These are phyloP conservation scores for Chlamydomonas eustigma DNA, from an alignment of 139 green algal species.

Conservation along the genomic window DNA sequence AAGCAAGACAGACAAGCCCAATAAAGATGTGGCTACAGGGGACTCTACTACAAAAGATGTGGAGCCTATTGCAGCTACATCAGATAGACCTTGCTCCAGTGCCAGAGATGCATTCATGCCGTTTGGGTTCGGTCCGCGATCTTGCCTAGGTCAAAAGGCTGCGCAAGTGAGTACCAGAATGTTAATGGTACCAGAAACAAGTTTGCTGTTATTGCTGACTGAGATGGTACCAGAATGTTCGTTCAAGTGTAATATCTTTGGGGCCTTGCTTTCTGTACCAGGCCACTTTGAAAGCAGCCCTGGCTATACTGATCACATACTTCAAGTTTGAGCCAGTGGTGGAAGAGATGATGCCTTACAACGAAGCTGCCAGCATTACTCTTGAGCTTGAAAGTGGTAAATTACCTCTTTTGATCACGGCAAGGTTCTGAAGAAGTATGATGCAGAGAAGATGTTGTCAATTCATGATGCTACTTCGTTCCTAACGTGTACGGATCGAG, in stretches of 20 bases:
- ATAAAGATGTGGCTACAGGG: too few relatives aligned
- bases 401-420: background rate
- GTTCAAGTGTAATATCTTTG: background rate
- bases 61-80: too few relatives aligned
- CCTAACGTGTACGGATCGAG: too few relatives aligned
- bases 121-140: constrained; percentile 19
- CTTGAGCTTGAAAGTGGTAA: background rate
- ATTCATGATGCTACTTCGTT: too few relatives aligned
- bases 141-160: constrained; percentile 25
- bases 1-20: too few relatives aligned
- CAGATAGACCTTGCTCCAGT: too few relatives aligned
- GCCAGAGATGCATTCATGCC: constrained; percentile 27
- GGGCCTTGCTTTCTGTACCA: background rate
- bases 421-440: too few relatives aligned
- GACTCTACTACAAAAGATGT: too few relatives aligned
- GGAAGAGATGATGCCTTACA: background rate
- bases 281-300: constrained; percentile 23
- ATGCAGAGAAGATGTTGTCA: too few relatives aligned
- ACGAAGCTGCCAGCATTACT: background rate
- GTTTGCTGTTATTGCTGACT: too few relatives aligned
- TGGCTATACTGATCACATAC: constrained; percentile 21
- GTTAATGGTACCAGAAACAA: too few relatives aligned
- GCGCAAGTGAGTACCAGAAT: constrained; percentile 9
- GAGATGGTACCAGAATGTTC: background rate
- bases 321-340: constrained; percentile 33